Conservation (phyloP, 306 rosid genomes). For the Cicer arietinum region DNA sequence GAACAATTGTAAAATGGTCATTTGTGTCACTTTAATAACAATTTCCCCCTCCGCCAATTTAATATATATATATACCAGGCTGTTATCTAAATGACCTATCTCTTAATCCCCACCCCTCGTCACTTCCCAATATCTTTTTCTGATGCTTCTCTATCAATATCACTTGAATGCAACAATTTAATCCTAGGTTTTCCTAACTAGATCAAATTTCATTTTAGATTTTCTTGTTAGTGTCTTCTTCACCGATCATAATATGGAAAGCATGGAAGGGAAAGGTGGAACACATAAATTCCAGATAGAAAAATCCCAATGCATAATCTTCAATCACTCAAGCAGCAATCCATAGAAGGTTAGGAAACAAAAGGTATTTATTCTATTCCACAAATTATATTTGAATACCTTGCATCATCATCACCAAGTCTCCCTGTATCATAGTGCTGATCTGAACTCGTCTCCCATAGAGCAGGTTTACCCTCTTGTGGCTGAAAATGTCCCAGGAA, state of each 20-base stretch:
- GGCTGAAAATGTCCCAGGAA: conserved; percentile 93
- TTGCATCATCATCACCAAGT: conserved; percentile 53
- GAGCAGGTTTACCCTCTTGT: conserved; percentile 73
- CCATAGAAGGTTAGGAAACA: conserved; percentile 19
- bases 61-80: too few species aligned
- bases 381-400: conserved; percentile 46
- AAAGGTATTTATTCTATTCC: not conserved
- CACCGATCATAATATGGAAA: conserved; percentile 16
- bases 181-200: not conserved
- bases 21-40: too few species aligned
- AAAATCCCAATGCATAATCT: conserved; percentile 21
- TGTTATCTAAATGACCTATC: not conserved
- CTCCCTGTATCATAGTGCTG: conserved; percentile 70
- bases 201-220: not conserved
- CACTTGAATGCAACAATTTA: not conserved
- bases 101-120: not conserved
- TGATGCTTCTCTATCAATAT: not conserved
- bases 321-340: conserved; percentile 17
- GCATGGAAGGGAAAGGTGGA: conserved; percentile 12
- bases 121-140: not conserved
- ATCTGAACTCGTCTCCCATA: conserved; percentile 91
- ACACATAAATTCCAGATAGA: not conserved
- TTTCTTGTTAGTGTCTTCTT: not conserved
- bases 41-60: too few species aligned
- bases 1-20: too few species aligned